Percentiles rank a stretch among this genome's conserved stretches.
These are phyloP conservation scores for Grosmannia clavigera DNA, from an alignment of 2,329 filamentous ascomycete genomes.

Conservation along the genomic window DNA sequence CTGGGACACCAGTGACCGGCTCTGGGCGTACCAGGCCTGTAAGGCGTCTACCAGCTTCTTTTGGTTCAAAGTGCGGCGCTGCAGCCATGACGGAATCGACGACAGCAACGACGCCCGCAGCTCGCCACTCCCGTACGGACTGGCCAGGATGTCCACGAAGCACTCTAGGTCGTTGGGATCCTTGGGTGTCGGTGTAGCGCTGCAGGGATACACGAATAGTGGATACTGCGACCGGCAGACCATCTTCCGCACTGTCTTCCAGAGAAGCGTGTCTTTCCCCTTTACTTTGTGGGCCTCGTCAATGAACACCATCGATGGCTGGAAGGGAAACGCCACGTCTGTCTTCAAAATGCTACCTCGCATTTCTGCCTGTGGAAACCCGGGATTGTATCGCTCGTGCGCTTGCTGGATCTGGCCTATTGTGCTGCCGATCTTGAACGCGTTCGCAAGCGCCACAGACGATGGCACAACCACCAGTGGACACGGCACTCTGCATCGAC, in stretches of 20 bases:
- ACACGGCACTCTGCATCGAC: background rate
- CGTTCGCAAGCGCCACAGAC: background rate
- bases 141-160: background rate
- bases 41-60: background rate
- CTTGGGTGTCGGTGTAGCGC: background rate
- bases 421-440: background rate
- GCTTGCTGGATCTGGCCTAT: background rate
- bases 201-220: background rate
- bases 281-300: background rate
- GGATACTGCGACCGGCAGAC: background rate
- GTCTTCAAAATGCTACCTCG: background rate
- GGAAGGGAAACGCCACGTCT: background rate
- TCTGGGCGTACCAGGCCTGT: background rate
- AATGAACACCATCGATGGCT: constrained; percentile 2
- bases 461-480: constrained; percentile 1
- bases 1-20: background rate
- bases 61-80: background rate
- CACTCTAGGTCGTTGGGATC: background rate
- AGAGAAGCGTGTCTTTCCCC: background rate
- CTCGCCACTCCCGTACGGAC: background rate
- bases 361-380: background rate
- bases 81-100: background rate
- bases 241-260: background rate
- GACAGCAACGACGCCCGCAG: background rate
- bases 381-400: background rate